These are phyloP conservation scores for Thuja plicata DNA, from an alignment of 83 land plant species.

Conservation along the genomic window DNA sequence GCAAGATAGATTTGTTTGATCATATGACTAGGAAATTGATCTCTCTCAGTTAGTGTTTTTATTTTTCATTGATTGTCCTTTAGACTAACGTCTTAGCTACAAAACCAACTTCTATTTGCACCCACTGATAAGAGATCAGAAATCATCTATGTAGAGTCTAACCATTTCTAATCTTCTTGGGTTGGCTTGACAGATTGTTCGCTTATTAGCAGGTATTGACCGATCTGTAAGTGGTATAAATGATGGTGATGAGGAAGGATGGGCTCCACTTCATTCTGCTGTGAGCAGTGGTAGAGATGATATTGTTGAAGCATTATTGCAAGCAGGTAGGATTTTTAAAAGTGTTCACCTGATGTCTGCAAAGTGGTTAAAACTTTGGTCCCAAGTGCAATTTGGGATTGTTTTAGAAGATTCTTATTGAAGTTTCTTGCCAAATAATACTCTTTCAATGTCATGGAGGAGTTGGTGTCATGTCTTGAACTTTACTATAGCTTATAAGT, in stretches of 20 bases:
- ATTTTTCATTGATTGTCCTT: not conserved
- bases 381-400: not conserved
- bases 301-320: conserved; percentile 62
- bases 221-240: conserved; percentile 42
- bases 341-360: not conserved
- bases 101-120: not conserved
- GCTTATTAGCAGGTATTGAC: conserved; percentile 37
- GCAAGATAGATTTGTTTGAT: not conserved
- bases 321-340: conserved; percentile 39
- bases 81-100: not conserved
- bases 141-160: not conserved
- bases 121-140: not conserved
- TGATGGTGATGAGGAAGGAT: conserved; percentile 83
- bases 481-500: not conserved
- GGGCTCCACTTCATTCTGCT: conserved; percentile 95
- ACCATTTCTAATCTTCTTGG: not conserved
- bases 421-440: not conserved
- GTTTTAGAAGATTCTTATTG: not conserved
- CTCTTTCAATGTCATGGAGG: not conserved
- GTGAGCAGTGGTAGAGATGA: conserved; percentile 71
- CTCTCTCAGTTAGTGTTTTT: not conserved
- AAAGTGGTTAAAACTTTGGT: not conserved
- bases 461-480: not conserved
- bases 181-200: conserved; percentile 51
- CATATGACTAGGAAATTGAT: not conserved